Percentiles rank a stretch among this genome's conserved stretches.
These are phyloP conservation scores for Agrocybe praecox DNA, from an alignment of 768 basidiomycete species.

Conservation along the genomic window DNA sequence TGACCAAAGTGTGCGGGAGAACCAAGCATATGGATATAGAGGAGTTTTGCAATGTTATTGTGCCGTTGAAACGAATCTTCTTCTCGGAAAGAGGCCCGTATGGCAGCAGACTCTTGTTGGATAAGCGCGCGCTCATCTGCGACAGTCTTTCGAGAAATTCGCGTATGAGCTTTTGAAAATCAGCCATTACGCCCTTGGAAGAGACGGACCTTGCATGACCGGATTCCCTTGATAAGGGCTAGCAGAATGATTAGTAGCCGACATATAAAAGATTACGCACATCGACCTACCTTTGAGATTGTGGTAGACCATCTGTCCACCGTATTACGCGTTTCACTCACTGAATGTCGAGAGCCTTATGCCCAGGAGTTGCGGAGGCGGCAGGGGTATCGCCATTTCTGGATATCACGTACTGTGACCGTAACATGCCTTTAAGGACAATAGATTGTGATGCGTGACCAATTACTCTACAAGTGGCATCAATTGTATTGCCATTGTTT, in stretches of 20 bases:
- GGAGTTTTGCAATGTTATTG: constrained; percentile 96
- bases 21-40: constrained; percentile 99
- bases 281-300: constrained; percentile 76
- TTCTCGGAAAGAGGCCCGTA: constrained; percentile 95
- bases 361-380: neutral
- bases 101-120: constrained; percentile 96
- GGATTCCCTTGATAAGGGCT: constrained; percentile 98
- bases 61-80: constrained; percentile 95
- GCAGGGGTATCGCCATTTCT: neutral
- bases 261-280: neutral
- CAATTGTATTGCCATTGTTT: constrained; percentile 2
- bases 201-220: constrained; percentile 84
- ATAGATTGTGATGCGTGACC: neutral
- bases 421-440: neutral
- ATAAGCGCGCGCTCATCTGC: constrained; percentile 98
- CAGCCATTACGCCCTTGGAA: constrained; percentile 4
- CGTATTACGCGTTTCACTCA: neutral
- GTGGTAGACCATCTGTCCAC: constrained; percentile 67
- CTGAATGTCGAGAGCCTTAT: constrained; percentile 1
- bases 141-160: constrained; percentile 68
- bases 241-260: constrained; percentile 24
- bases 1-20: constrained; percentile 99
- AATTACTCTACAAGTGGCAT: neutral
- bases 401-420: neutral
- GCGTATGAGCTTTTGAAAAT: constrained; percentile 17